phyloP scores from a whole-genome alignment of 306 rosid species.

The Hippophae gyantsensis region DNA sequence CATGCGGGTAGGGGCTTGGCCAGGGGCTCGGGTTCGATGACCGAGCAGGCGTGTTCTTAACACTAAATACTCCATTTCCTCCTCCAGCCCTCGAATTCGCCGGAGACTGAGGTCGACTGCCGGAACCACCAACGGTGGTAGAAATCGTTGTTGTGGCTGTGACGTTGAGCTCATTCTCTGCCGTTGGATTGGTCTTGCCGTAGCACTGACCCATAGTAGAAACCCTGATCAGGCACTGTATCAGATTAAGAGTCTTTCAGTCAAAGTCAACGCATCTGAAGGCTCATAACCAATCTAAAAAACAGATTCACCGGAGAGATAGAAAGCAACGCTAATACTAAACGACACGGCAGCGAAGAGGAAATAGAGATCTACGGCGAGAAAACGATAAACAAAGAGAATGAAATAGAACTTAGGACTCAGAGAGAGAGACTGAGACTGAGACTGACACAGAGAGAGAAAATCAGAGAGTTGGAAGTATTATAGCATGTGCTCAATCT shows the following conservation, averaged over 20 bases:
- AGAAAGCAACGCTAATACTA: neutral
- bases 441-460: conserved; percentile 26
- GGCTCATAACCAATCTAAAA: conserved; percentile 25
- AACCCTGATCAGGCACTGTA: conserved; percentile 16
- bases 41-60: conserved; percentile 57
- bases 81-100: conserved; percentile 15
- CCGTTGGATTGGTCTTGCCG: conserved; percentile 46
- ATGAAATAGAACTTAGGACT: conserved; percentile 36
- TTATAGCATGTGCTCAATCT: neutral
- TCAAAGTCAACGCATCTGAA: conserved; percentile 51
- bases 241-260: conserved; percentile 29
- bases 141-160: conserved; percentile 22
- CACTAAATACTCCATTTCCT: conserved; percentile 25
- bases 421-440: conserved; percentile 1
- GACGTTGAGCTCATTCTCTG: conserved; percentile 20
- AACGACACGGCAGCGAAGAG: conserved; percentile 2
- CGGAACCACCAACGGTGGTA: conserved; percentile 7
- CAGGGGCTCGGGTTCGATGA: conserved; percentile 68
- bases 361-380: conserved; percentile 32
- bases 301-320: conserved; percentile 26
- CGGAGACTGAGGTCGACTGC: conserved; percentile 21
- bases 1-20: conserved; percentile 93
- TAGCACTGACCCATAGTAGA: conserved; percentile 77
- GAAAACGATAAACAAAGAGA: conserved; percentile 60
- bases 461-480: conserved; percentile 16